Conservation (phyloP, 2,329 filamentous ascomycete genomes). For the Fusarium azukiicola region DNA sequence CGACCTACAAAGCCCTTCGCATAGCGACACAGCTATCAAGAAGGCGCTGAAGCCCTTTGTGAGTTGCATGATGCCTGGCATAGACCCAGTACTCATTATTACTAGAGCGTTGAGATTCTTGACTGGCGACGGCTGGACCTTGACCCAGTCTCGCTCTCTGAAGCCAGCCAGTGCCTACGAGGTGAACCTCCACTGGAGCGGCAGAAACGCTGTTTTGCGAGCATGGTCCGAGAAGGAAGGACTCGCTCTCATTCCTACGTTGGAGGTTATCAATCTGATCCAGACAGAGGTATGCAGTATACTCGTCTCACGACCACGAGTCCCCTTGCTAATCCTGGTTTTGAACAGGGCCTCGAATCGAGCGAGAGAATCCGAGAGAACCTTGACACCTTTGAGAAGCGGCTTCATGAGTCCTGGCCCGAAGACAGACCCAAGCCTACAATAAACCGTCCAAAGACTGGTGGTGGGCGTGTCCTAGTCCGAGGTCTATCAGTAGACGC, state of each 20-base stretch:
- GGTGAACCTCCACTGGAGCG: slow-evolving; percentile 35
- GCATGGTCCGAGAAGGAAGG: slow-evolving; percentile 36
- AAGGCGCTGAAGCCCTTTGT: slow-evolving; percentile 26
- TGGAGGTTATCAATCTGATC: slow-evolving; percentile 21
- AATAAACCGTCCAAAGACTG: slow-evolving; percentile 7
- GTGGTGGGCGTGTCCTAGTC: neutral
- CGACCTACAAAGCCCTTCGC: slow-evolving; percentile 29
- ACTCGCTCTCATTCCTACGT: slow-evolving; percentile 14
- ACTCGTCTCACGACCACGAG: too few species aligned
- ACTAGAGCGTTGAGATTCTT: slow-evolving; percentile 30
- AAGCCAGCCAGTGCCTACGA: slow-evolving; percentile 19
- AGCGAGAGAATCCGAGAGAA: slow-evolving; percentile 14
- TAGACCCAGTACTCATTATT: neutral
- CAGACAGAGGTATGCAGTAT: slow-evolving; percentile 11
- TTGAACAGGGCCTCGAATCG: slow-evolving; percentile 17
- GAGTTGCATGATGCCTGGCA: neutral
- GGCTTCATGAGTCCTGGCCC: slow-evolving; percentile 26
- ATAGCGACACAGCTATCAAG: slow-evolving; percentile 35
- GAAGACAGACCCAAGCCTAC: neutral
- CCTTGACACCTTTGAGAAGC: slow-evolving; percentile 13
- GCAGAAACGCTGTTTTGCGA: slow-evolving; percentile 25
- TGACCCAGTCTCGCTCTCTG: slow-evolving; percentile 6
- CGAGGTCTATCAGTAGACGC: neutral
- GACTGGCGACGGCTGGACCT: slow-evolving; percentile 29
- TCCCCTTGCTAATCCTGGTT: neutral